phyloP scores from a whole-genome alignment of 352 stramenopile species.

The Saprolegnia parasitica region DNA sequence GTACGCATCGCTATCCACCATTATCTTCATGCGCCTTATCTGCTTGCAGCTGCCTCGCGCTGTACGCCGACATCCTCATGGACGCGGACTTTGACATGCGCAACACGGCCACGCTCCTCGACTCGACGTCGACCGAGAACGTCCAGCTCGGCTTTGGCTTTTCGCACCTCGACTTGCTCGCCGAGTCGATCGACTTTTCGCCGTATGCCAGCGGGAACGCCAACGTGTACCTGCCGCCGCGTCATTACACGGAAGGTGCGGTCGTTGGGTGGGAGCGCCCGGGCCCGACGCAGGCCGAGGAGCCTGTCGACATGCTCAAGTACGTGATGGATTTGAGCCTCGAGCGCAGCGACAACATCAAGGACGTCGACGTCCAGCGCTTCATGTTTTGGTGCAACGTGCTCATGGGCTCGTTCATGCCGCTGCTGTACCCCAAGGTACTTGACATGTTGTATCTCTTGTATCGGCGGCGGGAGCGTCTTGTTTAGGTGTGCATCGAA shows the following conservation, averaged over 20 bases:
- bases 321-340: slow-evolving; percentile 87
- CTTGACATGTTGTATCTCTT: background rate
- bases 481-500: slow-evolving; percentile 65
- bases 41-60: slow-evolving; percentile 46
- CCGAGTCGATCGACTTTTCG: slow-evolving; percentile 81
- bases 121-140: slow-evolving; percentile 33
- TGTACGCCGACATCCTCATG: slow-evolving; percentile 59
- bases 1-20: slow-evolving; percentile 1
- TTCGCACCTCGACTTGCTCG: slow-evolving; percentile 69
- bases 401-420: slow-evolving; percentile 89
- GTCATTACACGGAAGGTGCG: slow-evolving; percentile 77
- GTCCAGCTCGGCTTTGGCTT: slow-evolving; percentile 31
- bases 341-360: slow-evolving; percentile 36
- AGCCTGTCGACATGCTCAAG: slow-evolving; percentile 86
- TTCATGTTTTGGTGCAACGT: slow-evolving; percentile 84
- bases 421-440: slow-evolving; percentile 73
- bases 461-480: background rate
- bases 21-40: slow-evolving; percentile 9
- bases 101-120: slow-evolving; percentile 56
- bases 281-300: slow-evolving; percentile 72
- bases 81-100: slow-evolving; percentile 42
- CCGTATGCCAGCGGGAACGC: slow-evolving; percentile 70
- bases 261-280: slow-evolving; percentile 82
- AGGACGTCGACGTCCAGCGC: slow-evolving; percentile 35
- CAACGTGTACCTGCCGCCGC: slow-evolving; percentile 72